phyloP scores from a whole-genome alignment of 2,329 filamentous ascomycete species.

The Diplodia scrobiculata region DNA sequence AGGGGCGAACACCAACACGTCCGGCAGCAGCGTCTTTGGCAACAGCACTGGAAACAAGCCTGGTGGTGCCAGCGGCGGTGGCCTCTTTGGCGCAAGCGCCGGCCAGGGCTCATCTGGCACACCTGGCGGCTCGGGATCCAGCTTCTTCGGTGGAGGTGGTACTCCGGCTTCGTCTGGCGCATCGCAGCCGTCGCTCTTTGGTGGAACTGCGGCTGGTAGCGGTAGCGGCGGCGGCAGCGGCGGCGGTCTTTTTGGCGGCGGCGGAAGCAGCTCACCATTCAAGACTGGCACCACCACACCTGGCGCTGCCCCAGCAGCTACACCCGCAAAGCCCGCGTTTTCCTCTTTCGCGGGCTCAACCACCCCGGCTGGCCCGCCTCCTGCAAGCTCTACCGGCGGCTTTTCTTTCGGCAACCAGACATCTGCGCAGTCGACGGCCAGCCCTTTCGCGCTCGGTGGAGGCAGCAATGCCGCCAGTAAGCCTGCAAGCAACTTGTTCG shows the following conservation, averaged over 20 bases:
- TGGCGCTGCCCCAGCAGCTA: conserved; percentile 30
- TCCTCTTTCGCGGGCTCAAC: conserved; percentile 40
- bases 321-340: conserved; percentile 43
- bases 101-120: conserved; percentile 28
- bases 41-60: conserved; percentile 21
- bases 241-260: conserved; percentile 28
- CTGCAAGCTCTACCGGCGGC: conserved; percentile 31
- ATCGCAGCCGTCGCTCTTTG: conserved; percentile 37
- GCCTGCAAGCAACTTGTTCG: conserved; percentile 38
- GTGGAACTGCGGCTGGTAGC: conserved; percentile 31
- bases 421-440: conserved; percentile 1
- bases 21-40: conserved; percentile 26
- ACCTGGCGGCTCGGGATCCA: conserved; percentile 2
- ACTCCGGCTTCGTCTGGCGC: conserved; percentile 17
- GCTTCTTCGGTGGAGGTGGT: conserved; percentile 17
- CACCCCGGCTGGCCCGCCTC: conserved; percentile 44
- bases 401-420: conserved; percentile 16
- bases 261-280: conserved; percentile 15
- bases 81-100: conserved; percentile 33
- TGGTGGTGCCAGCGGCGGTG: conserved; percentile 27
- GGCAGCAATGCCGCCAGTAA: conserved; percentile 32
- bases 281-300: conserved; percentile 12
- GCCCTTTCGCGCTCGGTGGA: conserved; percentile 16
- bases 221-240: conserved; percentile 2
- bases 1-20: conserved; percentile 35